A percentile compares a stretch with the other conserved stretches of the same genome.
Evolutionary conservation across 768 basidiomycete species (phyloP).

Genomic region (Leccinum obscurum): DNA sequence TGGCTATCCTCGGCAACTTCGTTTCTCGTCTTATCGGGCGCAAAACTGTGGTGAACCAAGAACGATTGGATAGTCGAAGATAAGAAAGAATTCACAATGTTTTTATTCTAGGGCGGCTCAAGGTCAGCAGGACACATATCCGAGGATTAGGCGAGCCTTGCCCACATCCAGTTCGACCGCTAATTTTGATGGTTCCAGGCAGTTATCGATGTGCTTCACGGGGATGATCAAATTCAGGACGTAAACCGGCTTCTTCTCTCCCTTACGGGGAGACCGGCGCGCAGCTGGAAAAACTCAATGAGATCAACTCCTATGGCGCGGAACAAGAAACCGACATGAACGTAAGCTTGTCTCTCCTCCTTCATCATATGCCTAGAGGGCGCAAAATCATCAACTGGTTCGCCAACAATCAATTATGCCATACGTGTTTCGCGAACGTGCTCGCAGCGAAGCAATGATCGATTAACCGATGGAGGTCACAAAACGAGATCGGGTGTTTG

Average conservation of each 20-base stretch:
- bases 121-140: slow-evolving; percentile 12
- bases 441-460: slow-evolving; percentile 66
- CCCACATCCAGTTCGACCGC: slow-evolving; percentile 67
- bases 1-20: slow-evolving; percentile 26
- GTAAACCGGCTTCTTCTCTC: slow-evolving; percentile 79
- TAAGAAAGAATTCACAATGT: slow-evolving; percentile 55
- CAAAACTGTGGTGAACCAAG: slow-evolving; percentile 63
- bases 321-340: slow-evolving; percentile 16
- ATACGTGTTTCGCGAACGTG: slow-evolving; percentile 73
- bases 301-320: slow-evolving; percentile 14
- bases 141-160: slow-evolving; percentile 11
- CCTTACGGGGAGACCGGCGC: slow-evolving; percentile 76
- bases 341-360: slow-evolving; percentile 46
- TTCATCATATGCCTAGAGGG: slow-evolving; percentile 68
- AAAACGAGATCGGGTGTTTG: slow-evolving; percentile 60
- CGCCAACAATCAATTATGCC: slow-evolving; percentile 14
- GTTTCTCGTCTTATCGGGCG: slow-evolving; percentile 22
- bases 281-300: slow-evolving; percentile 38
- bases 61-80: slow-evolving; percentile 60
- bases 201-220: slow-evolving; percentile 67
- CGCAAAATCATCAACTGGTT: slow-evolving; percentile 5
- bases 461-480: slow-evolving; percentile 69
- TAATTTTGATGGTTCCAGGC: slow-evolving; percentile 76
- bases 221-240: slow-evolving; percentile 76
- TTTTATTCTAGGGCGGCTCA: slow-evolving; percentile 49